Evolutionary conservation across 495 filamentous ascomycete genomes (phyloP).

Genomic region (Glutinoglossum americanum): DNA sequence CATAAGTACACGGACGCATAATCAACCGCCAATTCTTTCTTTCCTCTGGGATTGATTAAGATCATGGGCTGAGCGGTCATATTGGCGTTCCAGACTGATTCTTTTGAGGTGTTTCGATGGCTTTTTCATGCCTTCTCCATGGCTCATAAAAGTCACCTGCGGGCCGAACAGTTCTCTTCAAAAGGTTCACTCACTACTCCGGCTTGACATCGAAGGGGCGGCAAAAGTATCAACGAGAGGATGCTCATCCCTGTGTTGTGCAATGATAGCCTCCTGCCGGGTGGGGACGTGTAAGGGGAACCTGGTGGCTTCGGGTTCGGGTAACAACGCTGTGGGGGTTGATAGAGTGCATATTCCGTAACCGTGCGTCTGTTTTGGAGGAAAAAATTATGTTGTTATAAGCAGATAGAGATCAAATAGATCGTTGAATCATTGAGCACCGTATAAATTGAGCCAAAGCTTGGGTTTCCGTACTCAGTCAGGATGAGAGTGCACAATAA

Average conservation of each 20-base stretch:
- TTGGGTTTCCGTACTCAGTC: too few species aligned
- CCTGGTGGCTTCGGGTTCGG: background rate
- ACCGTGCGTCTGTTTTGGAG: background rate
- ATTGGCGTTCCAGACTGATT: slow-evolving; percentile 1
- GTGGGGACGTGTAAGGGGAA: background rate
- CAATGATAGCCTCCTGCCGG: background rate
- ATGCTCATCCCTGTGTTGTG: too few species aligned
- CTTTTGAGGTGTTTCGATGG: background rate
- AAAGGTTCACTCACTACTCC: background rate
- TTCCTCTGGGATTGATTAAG: background rate
- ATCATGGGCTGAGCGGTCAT: background rate
- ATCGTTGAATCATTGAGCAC: too few species aligned
- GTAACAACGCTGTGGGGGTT: background rate
- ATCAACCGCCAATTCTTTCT: background rate
- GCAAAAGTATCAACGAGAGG: too few species aligned
- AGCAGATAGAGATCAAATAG: background rate
- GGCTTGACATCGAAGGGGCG: background rate
- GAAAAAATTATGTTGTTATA: background rate
- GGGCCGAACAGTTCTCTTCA: background rate
- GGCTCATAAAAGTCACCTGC: slow-evolving; percentile 1
- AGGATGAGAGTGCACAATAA: too few species aligned
- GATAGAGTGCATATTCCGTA: background rate
- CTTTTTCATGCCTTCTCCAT: background rate
- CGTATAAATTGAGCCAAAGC: too few species aligned
- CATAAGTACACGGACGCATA: background rate